Base-by-base conservation (phyloP, 331 rosid genomes). In the Erythrophleum ivorense region DNA sequence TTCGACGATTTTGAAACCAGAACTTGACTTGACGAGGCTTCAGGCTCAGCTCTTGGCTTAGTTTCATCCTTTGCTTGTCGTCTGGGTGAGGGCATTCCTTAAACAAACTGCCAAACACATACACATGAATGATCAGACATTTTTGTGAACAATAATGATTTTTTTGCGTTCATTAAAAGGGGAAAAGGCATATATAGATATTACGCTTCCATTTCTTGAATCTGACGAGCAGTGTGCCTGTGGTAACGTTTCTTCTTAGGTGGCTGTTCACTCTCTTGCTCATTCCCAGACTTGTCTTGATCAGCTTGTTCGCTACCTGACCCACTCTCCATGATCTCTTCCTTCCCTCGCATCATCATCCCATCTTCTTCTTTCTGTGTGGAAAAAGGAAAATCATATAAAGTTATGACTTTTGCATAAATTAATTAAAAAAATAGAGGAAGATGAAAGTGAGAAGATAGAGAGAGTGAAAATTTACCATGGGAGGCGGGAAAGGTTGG, bases 151-250 rank as follows among this genome's bases (percentile, higher is more conserved):
- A 5, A 58, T 13, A 19, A 0, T 6, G 11, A 14, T 7, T 46
- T 71, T 71, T 12, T 31, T 62, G 2, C 24, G 0, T 46, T 14
- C n/a, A 45, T 3, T 16, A 15, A 5, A 19, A 5, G 14, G 9
- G 0, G 36, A 33, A 21, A 48, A 29, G 5, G 36, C 38, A 21
- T 12, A 50, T 29, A 7, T 9, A 64, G 5, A 38, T 38, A 45
- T 36, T 78, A 94, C 98, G 92, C 80, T 81, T 95, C 99, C 99
- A 95, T 95, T 83, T 95, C 94, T 88, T 95, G 98, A 97, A 95
- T 95, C 99, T 93, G 99, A 48, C 94, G 98, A 66, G 94, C 88
- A 16, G 99, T 95, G 86, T 95, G 99, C 70, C 99, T 84, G 84
- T 95, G 99, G 66, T 95, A 95, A 46, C 97, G 97, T 80, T 93